Base-by-base conservation (phyloP, 129 eudicot genomes). In the Tanacetum coccineum region DNA sequence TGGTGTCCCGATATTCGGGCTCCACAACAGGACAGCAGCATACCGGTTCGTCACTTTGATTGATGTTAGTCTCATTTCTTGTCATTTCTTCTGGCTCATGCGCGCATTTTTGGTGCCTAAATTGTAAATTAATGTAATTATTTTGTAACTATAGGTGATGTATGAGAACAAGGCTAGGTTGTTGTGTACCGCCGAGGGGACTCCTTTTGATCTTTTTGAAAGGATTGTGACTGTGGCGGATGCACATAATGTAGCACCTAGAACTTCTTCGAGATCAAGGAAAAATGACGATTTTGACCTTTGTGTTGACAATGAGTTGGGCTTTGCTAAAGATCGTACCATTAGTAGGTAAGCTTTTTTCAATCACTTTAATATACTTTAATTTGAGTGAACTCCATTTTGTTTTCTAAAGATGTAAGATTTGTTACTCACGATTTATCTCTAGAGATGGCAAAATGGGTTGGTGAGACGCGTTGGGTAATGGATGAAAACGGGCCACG, bases 311-410 rank as follows among this genome's bases (percentile, higher is more conserved):
- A 91, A 91, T 58, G 96, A 87, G 51, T 77, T 91, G 69, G 96
- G 94, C 25, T 91, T 91, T 26, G 91, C 96, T 0, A 91, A 91
- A 81, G 97, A 91, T 66, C 96, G 97, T 54, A 91, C 97, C 74
- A 87, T 91, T 64, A 91, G 97, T 61, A 85, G 97, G 97, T 87
- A 74, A 26, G 70, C 9, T 19, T 21, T 59, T 30, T 25, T 3
- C 21, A 15, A 0, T 40, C 20, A 32, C 59, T 45, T 46, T 13
- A 9, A 11, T 26, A 46, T 15, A 60, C 17, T 61, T 19, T 47
- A 6, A n/a, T n/a, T n/a, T n/a, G n/a, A 2, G 48, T 36, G n/a
- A 61, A 15, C 28, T 6, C 19, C 1, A 30, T 36, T 15, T 61
- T 14, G 65, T 51, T 50, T 12, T 58, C 4, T 60, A 21, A 3